Evolutionary conservation across 1,139 yeast genomes (phyloP).

Genomic region (Hanseniaspora gamundiae): DNA sequence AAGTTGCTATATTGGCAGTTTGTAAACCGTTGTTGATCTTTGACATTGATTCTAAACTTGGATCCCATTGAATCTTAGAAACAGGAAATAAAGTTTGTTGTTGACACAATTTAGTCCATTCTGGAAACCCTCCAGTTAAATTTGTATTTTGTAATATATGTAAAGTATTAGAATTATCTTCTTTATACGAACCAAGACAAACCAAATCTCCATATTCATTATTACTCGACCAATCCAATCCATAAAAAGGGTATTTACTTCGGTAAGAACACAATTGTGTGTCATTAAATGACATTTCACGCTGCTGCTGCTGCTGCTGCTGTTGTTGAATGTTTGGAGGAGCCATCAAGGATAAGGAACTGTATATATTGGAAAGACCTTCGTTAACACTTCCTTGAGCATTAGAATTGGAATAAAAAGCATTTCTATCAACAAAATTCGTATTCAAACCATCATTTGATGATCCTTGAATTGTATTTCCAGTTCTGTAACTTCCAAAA

Average conservation of each 20-base stretch:
- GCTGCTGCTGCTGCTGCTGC: neutral
- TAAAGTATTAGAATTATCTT: conserved; percentile 22
- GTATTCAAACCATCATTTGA: neutral
- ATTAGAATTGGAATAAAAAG: neutral
- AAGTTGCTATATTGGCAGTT: conserved; percentile 22
- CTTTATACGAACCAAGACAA: conserved; percentile 24
- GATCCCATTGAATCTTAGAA: conserved; percentile 59
- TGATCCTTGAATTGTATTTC: too few relatives aligned
- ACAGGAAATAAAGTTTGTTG: conserved; percentile 47
- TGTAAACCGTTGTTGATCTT: conserved; percentile 9
- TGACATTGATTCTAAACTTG: conserved; percentile 17
- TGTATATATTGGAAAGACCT: neutral
- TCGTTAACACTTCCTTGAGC: neutral
- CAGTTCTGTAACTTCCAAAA: conserved; percentile 1
- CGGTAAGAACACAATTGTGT: neutral
- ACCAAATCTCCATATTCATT: conserved; percentile 16
- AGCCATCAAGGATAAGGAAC: neutral
- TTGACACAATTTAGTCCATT: conserved; percentile 39
- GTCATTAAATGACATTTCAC: neutral
- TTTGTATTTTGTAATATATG: conserved; percentile 14
- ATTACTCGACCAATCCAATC: conserved; percentile 22
- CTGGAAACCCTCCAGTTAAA: conserved; percentile 30
- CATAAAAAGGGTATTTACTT: conserved; percentile 18
- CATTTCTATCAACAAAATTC: neutral
- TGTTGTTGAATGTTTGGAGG: neutral